Base-by-base conservation (phyloP, 768 basidiomycete species). In the Dacryopinax primogenitus region DNA sequence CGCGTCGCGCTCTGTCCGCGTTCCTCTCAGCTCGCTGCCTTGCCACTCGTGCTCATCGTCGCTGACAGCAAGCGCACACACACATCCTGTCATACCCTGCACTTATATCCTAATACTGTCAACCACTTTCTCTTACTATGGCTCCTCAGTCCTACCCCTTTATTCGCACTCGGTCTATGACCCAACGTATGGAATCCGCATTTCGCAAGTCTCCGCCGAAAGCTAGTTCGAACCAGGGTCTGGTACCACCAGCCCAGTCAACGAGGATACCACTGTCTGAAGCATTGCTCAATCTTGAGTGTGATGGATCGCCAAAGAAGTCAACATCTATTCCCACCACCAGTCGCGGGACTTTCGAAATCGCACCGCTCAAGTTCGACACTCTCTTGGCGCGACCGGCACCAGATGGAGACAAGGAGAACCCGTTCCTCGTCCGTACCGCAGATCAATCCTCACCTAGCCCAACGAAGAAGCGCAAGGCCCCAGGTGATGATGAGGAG, bases 181-280 rank as follows among this genome's bases (percentile, higher is more conserved):
- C 51, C 26, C 51, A 58, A 30, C 51, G 51, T 9, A 13, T 58
- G 13, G 51, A 58, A 58, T 58, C 51, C 11, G 23, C 30, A 32
- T 15, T 30, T 11, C 37, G n/a, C 15, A 58, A 13, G 13, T 11
- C 45, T 13, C 11, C 45, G 45, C 11, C 45, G n/a, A 47, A 4
- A 39, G 12, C 37, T n/a, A n/a, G n/a, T n/a, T n/a, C 37, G 18
- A 30, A 32, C 51, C 11, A 58, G 51, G 51, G 51, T 28, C 51
- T 58, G 4, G 21, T 58, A 58, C 51, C 51, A 18, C 51, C 51
- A 30, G 32, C 51, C 3, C 26, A 23, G 15, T 28, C 51, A 9
- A 58, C 51, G 15, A 58, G 51, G 51, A 58, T 58, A 58, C 51
- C 51, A 26, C 21, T 58, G 26, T 58, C 51, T 21, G 51, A 58